Percentiles rank a stretch among this genome's conserved stretches.
These are phyloP conservation scores for Apostasia shenzhenica DNA, from an alignment of 106 monocot genomes.

Conservation along the genomic window DNA sequence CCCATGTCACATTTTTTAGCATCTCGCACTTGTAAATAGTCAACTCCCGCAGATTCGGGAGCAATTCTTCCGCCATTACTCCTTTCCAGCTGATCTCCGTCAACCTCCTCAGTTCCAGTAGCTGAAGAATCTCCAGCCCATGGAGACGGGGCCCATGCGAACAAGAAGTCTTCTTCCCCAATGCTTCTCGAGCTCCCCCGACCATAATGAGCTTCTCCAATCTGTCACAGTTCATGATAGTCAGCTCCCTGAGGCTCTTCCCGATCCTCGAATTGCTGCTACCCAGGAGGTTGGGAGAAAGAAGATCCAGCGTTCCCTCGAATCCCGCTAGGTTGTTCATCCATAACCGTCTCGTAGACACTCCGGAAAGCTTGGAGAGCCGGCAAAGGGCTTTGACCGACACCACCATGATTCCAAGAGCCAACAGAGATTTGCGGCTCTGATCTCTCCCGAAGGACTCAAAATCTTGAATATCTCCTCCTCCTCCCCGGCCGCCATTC, in stretches of 20 bases:
- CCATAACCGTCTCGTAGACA: background rate
- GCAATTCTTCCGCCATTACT: background rate
- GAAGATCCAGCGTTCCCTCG: background rate
- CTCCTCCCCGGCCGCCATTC: background rate
- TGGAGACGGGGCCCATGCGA: background rate
- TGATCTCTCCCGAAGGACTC: background rate
- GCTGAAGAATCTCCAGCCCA: background rate
- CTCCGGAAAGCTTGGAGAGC: background rate
- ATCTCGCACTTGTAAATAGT: background rate
- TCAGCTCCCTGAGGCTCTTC: background rate
- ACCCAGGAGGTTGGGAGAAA: background rate
- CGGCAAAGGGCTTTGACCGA: background rate
- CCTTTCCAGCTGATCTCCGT: background rate
- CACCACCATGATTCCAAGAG: background rate
- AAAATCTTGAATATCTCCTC: background rate
- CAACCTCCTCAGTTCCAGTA: background rate
- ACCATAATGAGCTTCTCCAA: background rate
- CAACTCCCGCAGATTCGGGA: background rate
- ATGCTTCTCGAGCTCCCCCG: background rate
- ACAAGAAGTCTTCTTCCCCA: background rate
- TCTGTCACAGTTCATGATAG: background rate
- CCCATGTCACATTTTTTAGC: background rate
- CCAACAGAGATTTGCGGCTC: background rate
- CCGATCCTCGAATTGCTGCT: background rate
- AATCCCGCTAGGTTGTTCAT: constrained; percentile 1